A percentile compares a stretch with the other conserved stretches of the same genome.
Conservation (phyloP, 2,329 filamentous ascomycete species). For the Sclerotinia minor region DNA sequence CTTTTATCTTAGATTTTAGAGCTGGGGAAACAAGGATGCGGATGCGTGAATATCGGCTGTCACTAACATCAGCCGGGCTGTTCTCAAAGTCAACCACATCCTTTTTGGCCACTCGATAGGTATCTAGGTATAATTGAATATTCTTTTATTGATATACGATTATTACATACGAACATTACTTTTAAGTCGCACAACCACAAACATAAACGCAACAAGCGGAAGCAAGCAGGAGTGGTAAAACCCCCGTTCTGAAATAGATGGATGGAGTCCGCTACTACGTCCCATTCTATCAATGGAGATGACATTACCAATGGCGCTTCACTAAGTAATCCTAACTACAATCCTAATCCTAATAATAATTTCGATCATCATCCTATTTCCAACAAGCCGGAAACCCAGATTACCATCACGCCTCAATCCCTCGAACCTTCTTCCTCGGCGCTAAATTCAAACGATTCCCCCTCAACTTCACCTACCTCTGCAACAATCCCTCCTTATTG, state of each 20-base stretch:
- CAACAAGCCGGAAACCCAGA: not conserved
- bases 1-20: slow-evolving; percentile 1
- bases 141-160: not conserved
- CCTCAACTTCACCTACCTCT: slow-evolving; percentile 11
- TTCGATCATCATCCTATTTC: not conserved
- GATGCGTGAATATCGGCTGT: slow-evolving; percentile 8
- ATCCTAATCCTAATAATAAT: not conserved
- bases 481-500: slow-evolving; percentile 47
- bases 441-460: slow-evolving; percentile 9
- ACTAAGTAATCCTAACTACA: not conserved
- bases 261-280: slow-evolving; percentile 36
- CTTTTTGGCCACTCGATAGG: not conserved
- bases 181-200: slow-evolving; percentile 23
- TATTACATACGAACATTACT: not conserved
- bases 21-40: slow-evolving; percentile 20
- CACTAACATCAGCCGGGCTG: not conserved
- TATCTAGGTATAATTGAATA: not conserved
- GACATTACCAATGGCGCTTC: slow-evolving; percentile 27
- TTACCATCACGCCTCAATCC: not conserved
- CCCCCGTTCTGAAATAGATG: slow-evolving; percentile 33
- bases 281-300: slow-evolving; percentile 29
- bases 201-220: not conserved
- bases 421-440: not conserved
- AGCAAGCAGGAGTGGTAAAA: slow-evolving; percentile 19
- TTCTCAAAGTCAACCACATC: slow-evolving; percentile 10